Evolutionary conservation across 768 basidiomycete genomes (phyloP).

Genomic region (Obba rivulosa): DNA sequence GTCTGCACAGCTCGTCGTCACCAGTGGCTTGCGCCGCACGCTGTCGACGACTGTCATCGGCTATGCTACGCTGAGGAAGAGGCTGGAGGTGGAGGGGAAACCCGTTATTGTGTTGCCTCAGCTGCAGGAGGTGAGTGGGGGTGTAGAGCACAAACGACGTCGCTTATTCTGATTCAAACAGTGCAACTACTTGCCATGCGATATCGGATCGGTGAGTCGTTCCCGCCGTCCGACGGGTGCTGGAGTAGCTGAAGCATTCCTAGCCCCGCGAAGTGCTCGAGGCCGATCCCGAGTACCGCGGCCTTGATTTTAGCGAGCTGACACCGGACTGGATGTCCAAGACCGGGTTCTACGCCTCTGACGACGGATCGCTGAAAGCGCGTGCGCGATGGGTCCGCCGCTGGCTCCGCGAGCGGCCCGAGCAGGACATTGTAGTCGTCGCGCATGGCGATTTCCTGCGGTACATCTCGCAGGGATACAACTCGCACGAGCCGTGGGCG

Average conservation of each 20-base stretch:
- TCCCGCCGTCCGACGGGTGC: neutral
- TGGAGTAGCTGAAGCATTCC: neutral
- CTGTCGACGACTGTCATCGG: constrained; percentile 22
- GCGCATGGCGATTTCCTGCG: constrained; percentile 22
- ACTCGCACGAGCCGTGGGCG: constrained; percentile 19
- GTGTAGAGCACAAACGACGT: neutral
- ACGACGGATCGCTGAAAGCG: constrained; percentile 13
- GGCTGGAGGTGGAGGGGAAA: constrained; percentile 20
- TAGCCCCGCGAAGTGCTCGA: constrained; percentile 22
- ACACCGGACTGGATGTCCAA: constrained; percentile 24
- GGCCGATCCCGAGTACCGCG: constrained; percentile 23
- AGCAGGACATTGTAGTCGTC: constrained; percentile 22
- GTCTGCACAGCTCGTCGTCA: constrained; percentile 21
- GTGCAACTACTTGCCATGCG: constrained; percentile 23
- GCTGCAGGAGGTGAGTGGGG: constrained; percentile 20
- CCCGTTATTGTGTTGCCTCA: constrained; percentile 20
- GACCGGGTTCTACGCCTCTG: constrained; percentile 18
- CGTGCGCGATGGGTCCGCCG: constrained; percentile 22
- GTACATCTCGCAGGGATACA: constrained; percentile 20
- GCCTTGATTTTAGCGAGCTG: constrained; percentile 21
- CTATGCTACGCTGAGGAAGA: constrained; percentile 16
- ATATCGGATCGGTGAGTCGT: constrained; percentile 18
- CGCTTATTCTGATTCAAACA: neutral
- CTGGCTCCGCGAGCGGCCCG: constrained; percentile 23
- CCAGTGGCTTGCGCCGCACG: constrained; percentile 20